Evolutionary conservation across 2,329 filamentous ascomycete genomes (phyloP), one percentile per base, ranked within the genome.

Genomic region (Verticillium nubilum): DNA sequence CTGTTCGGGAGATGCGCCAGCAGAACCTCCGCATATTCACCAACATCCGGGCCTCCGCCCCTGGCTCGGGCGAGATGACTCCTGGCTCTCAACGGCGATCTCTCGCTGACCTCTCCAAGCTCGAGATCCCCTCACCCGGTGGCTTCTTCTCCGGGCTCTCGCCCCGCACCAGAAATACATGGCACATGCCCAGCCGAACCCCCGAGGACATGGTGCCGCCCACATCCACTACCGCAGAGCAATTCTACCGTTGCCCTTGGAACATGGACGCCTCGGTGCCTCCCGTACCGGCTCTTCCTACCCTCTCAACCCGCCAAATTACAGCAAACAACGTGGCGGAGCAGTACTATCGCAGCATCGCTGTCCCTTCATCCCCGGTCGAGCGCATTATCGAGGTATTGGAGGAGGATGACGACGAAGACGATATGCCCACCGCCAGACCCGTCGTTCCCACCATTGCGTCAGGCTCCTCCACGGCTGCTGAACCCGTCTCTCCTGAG

Each of bases 91-190:
- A 85, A 52, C 81, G 80, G 60, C 74, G 80, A 59, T 88, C 87
- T 15, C 79, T 87, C 15, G 87, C 88, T 59, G 90, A 88, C 42
- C 82, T 97, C 63, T 93, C 90, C 23, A 87, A 85, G 61, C 82
- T 97, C 23, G 93, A 93, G 27, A 92, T 98, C 33, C 94, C 93
- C 5, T 97, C 94, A 0, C 94, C 94, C 0, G 89, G 91, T 27
- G 92, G 90, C 1, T 97, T 97, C 80, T 97, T 97, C 74, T 91
- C 91, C 2, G 92, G 89, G 0, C 82, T 97, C 28, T 91, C 89
- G 37, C 85, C 88, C 3, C 84, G 86, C 58, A 86, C 88, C 37
- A 86, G 92, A 57, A 86, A 88, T 68, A 95, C 93, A 13, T 98
- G 94, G 94, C 86, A 91, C 68, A 77, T 88, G 61, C 79, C 82